Evolutionary conservation across 2,329 filamentous ascomycete species (phyloP).

Genomic region (Akanthomyces lecanii): DNA sequence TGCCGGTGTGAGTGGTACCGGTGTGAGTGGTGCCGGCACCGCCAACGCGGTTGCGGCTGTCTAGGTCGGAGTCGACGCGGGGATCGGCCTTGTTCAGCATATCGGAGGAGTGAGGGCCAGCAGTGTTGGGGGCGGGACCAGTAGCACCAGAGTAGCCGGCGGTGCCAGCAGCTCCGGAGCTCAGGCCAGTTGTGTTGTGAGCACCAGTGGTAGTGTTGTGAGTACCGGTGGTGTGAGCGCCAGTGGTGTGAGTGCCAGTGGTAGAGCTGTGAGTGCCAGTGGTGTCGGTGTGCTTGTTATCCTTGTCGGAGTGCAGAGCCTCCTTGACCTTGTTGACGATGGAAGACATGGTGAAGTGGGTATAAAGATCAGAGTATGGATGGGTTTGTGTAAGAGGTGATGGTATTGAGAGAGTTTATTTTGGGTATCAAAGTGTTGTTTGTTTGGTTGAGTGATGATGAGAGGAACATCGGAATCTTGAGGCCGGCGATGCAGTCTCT

Average conservation of each 20-base stretch:
- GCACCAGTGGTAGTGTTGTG: constrained; percentile 40
- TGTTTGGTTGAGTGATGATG: constrained; percentile 18
- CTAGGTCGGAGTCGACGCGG: constrained; percentile 47
- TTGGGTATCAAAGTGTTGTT: constrained; percentile 12
- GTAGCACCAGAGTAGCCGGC: constrained; percentile 26
- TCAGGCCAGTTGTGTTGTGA: constrained; percentile 33
- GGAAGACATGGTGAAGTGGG: constrained; percentile 46
- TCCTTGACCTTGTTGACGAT: constrained; percentile 60
- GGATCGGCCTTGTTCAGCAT: constrained; percentile 47
- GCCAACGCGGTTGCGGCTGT: constrained; percentile 29
- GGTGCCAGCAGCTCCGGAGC: constrained; percentile 22
- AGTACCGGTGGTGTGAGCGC: constrained; percentile 37
- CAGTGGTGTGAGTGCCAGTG: constrained; percentile 24
- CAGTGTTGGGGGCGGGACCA: constrained; percentile 20
- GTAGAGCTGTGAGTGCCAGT: background rate
- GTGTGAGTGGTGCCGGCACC: constrained; percentile 2
- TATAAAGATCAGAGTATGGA: constrained; percentile 4
- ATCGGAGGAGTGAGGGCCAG: constrained; percentile 40
- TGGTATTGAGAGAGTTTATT: constrained; percentile 9
- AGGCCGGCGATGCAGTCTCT: background rate
- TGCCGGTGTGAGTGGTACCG: constrained; percentile 6
- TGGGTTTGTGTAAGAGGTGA: background rate
- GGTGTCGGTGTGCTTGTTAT: constrained; percentile 26
- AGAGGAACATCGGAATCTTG: constrained; percentile 18
- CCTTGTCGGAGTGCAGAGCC: constrained; percentile 43